Percentiles rank a stretch among this genome's conserved stretches.
phyloP scores from a whole-genome alignment of 345 rosid species.

The Pistacia integerrima region DNA sequence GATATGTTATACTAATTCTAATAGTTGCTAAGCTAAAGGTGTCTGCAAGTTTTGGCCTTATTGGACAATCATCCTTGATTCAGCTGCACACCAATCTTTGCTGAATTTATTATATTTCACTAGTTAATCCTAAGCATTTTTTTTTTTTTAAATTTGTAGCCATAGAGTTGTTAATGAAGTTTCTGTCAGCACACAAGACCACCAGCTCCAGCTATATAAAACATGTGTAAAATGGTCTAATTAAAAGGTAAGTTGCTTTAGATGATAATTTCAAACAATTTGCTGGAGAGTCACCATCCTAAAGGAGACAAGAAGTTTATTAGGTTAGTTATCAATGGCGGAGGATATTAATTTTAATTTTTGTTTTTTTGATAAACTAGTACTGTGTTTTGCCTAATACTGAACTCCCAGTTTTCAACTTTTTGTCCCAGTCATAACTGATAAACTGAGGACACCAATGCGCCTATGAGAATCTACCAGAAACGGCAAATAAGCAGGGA shows the following conservation, averaged over 20 bases:
- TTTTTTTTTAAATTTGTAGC: not conserved
- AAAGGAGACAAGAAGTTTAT: not conserved
- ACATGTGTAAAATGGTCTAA: not conserved
- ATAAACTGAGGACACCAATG: too few relatives aligned
- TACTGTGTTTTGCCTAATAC: not conserved
- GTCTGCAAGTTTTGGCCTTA: not conserved
- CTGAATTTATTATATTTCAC: not conserved
- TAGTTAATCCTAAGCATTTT: not conserved
- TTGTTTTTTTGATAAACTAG: not conserved
- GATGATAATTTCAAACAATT: not conserved
- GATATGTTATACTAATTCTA: not conserved
- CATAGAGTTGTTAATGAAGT: not conserved
- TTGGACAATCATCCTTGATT: not conserved
- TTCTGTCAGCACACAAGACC: not conserved
- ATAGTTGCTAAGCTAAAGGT: slow-evolving; percentile 6
- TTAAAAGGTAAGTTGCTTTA: not conserved
- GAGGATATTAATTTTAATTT: not conserved
- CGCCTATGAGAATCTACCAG: too few relatives aligned
- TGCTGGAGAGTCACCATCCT: not conserved
- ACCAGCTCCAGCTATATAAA: not conserved
- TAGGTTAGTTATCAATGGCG: not conserved
- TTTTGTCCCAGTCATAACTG: too few relatives aligned
- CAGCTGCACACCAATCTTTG: not conserved
- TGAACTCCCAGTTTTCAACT: too few relatives aligned
- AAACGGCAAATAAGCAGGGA: too few relatives aligned